Conservation (phyloP, 306 rosid species). For the Citrullus amarus region DNA sequence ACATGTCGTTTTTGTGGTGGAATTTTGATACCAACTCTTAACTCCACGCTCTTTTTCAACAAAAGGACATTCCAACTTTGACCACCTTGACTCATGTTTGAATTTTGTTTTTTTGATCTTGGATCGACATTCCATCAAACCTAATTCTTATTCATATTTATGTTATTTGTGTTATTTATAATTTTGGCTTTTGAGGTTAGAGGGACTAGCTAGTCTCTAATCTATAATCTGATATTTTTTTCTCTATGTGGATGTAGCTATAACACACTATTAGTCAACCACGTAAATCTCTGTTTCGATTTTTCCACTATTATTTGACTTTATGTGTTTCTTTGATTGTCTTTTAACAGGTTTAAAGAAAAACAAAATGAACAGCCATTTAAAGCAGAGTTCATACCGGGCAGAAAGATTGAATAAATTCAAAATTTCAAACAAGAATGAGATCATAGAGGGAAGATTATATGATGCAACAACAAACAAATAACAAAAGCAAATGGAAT, state of each 20-base stretch:
- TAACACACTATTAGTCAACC: no score
- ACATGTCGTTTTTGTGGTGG: background rate
- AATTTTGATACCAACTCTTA: background rate
- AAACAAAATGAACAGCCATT: background rate
- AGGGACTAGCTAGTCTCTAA: no score
- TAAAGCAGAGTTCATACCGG: background rate
- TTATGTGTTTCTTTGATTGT: no score
- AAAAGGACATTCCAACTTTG: background rate
- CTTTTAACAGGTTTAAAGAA: no score
- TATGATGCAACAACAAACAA: slow-evolving; percentile 14
- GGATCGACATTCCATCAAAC: no score
- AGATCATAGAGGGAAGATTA: slow-evolving; percentile 5
- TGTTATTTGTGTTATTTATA: no score
- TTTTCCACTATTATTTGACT: no score
- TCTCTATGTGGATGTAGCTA: no score
- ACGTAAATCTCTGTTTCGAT: no score
- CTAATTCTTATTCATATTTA: no score
- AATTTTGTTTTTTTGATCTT: background rate
- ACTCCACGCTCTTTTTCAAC: background rate
- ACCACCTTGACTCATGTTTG: background rate
- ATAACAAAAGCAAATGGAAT: slow-evolving; percentile 7
- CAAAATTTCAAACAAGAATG: background rate
- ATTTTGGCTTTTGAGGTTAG: no score
- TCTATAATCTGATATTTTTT: no score
- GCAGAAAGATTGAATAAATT: background rate